Evolutionary conservation across 176 grass and related monocot genomes (phyloP), one percentile per base, ranked within the genome.

Genomic region (Raddia distichophylla): DNA sequence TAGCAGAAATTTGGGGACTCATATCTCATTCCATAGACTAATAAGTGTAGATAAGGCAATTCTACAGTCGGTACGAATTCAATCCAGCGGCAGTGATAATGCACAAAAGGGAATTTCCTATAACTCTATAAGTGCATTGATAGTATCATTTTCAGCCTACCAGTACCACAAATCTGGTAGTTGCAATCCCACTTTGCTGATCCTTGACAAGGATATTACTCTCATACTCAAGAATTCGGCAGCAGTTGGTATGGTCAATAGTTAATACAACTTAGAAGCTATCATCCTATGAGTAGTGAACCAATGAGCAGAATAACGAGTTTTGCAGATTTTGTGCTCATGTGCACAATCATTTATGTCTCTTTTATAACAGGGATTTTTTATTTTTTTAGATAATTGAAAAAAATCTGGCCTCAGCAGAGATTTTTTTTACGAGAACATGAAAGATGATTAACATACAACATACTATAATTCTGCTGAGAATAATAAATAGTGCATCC

Each of bases 71-170:
- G 48, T 48, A 79, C 35, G 83, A 3, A 78, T 40, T 71, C 53
- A 68, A 66, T 69, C 40, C 37, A 81, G 46, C 52, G 69, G 8
- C 8, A 56, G 64, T 66, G 7, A 78, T 68, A 64, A 16, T 62
- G 44, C 5, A 22, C 58, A 47, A 12, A 46, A 62, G 5, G 42
- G 12, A 53, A 80, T 11, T 55, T 22, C 7, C 13, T 18, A 53
- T n/a, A 55, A 50, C n/a, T n/a, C n/a, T n/a, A n/a, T n/a, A n/a
- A n/a, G 61, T 42, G 32, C 60, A 84, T 60, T 15, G 3, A 17
- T 52, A n/a, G 60, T 78, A 44, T 18, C n/a, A 70, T 37, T 10
- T 49, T n/a, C 27, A 46, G 15, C 49, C 67, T 35, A 65, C 0
- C 0, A 61, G 27, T 50, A 48, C 48, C 66, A 46, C n/a, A 3